Conservation (phyloP, 75 land plant genomes). For the Picea sitchensis region DNA sequence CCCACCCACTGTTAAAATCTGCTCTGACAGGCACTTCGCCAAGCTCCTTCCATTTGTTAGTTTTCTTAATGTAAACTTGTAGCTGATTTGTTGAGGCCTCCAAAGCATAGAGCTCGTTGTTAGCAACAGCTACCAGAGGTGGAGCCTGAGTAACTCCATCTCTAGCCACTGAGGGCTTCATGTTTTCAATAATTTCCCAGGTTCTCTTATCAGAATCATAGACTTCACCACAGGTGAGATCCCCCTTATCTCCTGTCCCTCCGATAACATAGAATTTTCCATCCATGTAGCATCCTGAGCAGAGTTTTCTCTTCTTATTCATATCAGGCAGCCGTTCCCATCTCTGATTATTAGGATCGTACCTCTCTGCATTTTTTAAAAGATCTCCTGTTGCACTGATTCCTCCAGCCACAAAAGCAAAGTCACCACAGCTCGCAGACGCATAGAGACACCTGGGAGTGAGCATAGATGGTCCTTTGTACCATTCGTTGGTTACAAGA, state of each 20-base stretch:
- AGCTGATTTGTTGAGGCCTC: conserved; percentile 35
- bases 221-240: conserved; percentile 41
- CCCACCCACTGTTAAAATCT: conserved; percentile 49
- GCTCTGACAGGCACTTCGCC: conserved; percentile 43
- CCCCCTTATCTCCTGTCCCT: conserved; percentile 22
- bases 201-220: conserved; percentile 29
- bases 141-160: conserved; percentile 23
- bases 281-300: conserved; percentile 46
- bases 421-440: conserved; percentile 51
- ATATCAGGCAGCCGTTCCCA: conserved; percentile 53
- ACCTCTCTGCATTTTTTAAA: conserved; percentile 31
- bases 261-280: conserved; percentile 50
- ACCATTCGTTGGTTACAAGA: conserved; percentile 50
- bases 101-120: conserved; percentile 38
- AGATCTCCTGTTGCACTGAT: conserved; percentile 14
- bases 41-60: conserved; percentile 32
- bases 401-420: conserved; percentile 73
- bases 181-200: conserved; percentile 29
- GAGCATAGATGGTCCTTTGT: conserved; percentile 51
- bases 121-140: conserved; percentile 42
- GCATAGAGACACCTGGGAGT: conserved; percentile 65
- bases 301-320: conserved; percentile 26
- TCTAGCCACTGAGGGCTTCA: conserved; percentile 25
- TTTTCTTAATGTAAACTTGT: conserved; percentile 22
- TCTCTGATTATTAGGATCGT: conserved; percentile 20